Base-by-base conservation (phyloP, 2,329 filamentous ascomycete species). In the Colletotrichum orchidophilum region DNA sequence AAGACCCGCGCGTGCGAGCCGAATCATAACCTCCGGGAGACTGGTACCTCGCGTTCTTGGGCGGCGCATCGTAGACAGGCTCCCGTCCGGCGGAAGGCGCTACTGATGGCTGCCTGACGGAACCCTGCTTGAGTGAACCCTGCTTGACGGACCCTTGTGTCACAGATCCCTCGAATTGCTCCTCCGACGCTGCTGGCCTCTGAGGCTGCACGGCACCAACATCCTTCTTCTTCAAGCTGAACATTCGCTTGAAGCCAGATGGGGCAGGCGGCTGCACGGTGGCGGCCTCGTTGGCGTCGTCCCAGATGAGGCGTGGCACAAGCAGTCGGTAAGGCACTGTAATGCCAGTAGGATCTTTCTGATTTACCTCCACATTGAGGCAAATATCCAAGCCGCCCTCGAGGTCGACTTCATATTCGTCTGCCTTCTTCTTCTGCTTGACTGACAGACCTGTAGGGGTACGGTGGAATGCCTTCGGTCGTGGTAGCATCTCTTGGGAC, bases 281-380 rank as follows among this genome's bases (percentile, higher is more conserved):
- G 50, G 74, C 68, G 3, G 73, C 73, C 21, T 74, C 74, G 6
- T 72, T 58, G 26, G 81, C 79, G n/a, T 83, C 81, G 5, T 83
- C 82, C 63, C 91, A 91, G 81, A 87, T 87, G 62, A 99, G 83
- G 63, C 91, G 90, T 12, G 97, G 96, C 5, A 99, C 92, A 1
- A 98, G 87, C 5, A 99, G 83, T 49, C 94, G 87, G 80, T 99
- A 99, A 9, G 95, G 94, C 61, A 91, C 89, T 0, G 96, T 99
- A 74, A 94, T 94, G 15, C 96, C 97, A 0, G 93, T 88, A 0
- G 96, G 96, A 76, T 99, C 95, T 73, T 90, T 91, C 54, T 93
- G 89, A 76, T 92, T 95, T 72, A 98, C 90, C 82, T 99, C 96
- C 73, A 97, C 91, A 76, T 98, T 97, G 53, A 99, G 82, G 61